Percentiles rank a stretch among this genome's conserved stretches.
phyloP scores from a whole-genome alignment of 768 basidiomycete genomes.

The Phylloporus sp. region DNA sequence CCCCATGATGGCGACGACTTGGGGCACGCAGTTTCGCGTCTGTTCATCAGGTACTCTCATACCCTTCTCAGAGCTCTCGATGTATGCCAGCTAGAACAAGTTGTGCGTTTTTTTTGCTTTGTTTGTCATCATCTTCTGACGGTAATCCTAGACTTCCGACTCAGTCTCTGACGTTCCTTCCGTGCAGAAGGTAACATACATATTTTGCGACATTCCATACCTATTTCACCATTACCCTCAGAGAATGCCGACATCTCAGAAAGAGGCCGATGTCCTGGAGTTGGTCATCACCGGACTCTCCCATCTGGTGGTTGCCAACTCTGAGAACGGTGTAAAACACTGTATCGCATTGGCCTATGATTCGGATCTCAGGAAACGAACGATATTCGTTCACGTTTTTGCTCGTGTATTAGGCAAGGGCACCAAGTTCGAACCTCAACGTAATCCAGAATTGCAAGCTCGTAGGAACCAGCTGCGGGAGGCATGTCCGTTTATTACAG shows the following conservation, averaged over 20 bases:
- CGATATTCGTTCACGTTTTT: slow-evolving; percentile 82
- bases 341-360: slow-evolving; percentile 78
- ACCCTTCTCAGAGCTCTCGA: slow-evolving; percentile 61
- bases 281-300: slow-evolving; percentile 76
- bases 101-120: slow-evolving; percentile 31
- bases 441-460: slow-evolving; percentile 42
- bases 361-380: slow-evolving; percentile 58
- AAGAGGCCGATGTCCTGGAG: slow-evolving; percentile 63
- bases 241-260: slow-evolving; percentile 43
- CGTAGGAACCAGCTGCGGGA: slow-evolving; percentile 54
- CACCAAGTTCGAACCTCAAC: slow-evolving; percentile 65
- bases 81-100: slow-evolving; percentile 41
- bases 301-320: slow-evolving; percentile 77
- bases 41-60: slow-evolving; percentile 75
- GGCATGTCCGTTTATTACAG: slow-evolving; percentile 35
- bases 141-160: slow-evolving; percentile 40
- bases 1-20: slow-evolving; percentile 56
- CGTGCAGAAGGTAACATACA: slow-evolving; percentile 38
- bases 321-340: slow-evolving; percentile 85
- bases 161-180: slow-evolving; percentile 46
- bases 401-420: slow-evolving; percentile 76
- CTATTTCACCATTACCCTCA: slow-evolving; percentile 18
- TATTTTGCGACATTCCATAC: background rate
- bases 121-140: slow-evolving; percentile 1
- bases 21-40: slow-evolving; percentile 63